Evolutionary conservation across 78 protist species (phyloP).

Genomic region (Dictyostelium purpureum): DNA sequence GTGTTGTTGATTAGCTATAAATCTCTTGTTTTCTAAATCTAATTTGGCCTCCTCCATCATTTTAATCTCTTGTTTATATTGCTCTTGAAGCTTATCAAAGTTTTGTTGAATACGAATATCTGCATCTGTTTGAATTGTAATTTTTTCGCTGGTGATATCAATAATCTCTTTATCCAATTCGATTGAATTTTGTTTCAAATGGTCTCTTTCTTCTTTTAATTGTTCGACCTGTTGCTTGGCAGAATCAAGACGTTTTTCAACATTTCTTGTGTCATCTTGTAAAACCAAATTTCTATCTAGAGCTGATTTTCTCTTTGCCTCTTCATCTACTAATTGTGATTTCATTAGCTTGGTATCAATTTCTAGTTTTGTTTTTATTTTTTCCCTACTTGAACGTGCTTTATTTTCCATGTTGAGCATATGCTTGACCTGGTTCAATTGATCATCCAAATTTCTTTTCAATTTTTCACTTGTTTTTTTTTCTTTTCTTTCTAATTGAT

Average conservation of each 20-base stretch:
- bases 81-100: background rate
- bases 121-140: background rate
- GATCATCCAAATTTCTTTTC: conserved; percentile 46
- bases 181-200: background rate
- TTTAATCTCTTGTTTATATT: background rate
- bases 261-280: background rate
- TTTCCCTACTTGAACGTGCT: conserved; percentile 2
- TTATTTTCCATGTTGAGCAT: conserved; percentile 19
- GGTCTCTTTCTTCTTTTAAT: background rate
- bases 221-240: background rate
- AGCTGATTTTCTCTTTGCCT: background rate
- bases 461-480: conserved; percentile 15
- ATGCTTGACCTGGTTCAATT: conserved; percentile 29
- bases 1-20: background rate
- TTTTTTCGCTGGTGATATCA: background rate
- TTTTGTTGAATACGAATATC: conserved; percentile 5
- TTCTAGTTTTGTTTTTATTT: conserved; percentile 50
- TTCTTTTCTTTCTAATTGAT: conserved; percentile 20
- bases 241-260: background rate
- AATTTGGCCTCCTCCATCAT: background rate
- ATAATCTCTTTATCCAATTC: conserved; percentile 30
- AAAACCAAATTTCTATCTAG: background rate
- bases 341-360: conserved; percentile 48
- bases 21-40: background rate
- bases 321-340: background rate